A percentile compares a stretch with the other conserved stretches of the same genome.
These are phyloP conservation scores for Phytophthora crassamura DNA, from an alignment of 352 stramenopile species.

Conservation along the genomic window DNA sequence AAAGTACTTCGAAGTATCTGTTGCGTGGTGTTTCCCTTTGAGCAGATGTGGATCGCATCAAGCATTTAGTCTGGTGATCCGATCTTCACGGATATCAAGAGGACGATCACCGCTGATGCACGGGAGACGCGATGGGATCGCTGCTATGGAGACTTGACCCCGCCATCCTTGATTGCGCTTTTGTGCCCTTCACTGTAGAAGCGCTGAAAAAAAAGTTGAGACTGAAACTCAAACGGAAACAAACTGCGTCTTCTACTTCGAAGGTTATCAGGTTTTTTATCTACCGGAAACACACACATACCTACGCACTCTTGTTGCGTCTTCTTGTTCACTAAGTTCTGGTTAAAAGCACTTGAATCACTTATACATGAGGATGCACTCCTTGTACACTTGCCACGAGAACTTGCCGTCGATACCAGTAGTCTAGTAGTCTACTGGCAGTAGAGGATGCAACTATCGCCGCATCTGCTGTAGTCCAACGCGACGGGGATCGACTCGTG, in stretches of 20 bases:
- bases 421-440: too few species aligned
- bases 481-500: slow-evolving; percentile 40
- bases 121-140: too few species aligned
- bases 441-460: slow-evolving; percentile 43
- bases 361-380: slow-evolving; percentile 42
- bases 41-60: slow-evolving; percentile 17
- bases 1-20: not conserved
- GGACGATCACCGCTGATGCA: not conserved
- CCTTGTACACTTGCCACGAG: slow-evolving; percentile 65
- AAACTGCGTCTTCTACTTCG: too few species aligned
- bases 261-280: too few species aligned
- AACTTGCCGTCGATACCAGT: slow-evolving; percentile 37
- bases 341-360: not conserved
- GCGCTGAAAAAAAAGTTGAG: too few species aligned
- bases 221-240: too few species aligned
- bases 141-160: too few species aligned
- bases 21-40: not conserved
- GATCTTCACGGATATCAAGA: not conserved
- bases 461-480: slow-evolving; percentile 43
- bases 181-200: too few species aligned
- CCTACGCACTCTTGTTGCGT: too few species aligned
- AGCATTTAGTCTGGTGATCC: not conserved
- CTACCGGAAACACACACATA: too few species aligned
- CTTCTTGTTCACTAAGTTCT: not conserved
- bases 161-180: too few species aligned